Percentiles rank a stretch among this genome's conserved stretches.
Evolutionary conservation across 73 alveolate genomes (phyloP).

Genomic region (Tetrahymena elliotti): DNA sequence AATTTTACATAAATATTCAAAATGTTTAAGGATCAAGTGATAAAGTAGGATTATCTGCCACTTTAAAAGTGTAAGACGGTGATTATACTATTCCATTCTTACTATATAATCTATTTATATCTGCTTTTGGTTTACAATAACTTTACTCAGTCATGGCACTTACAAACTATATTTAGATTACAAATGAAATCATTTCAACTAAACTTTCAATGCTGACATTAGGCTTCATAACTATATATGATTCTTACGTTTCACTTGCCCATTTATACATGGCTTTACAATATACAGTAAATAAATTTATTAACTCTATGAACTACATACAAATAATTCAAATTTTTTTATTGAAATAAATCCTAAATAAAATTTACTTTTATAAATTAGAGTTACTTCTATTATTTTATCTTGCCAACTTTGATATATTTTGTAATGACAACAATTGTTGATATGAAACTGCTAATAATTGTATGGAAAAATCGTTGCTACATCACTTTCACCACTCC

Average conservation of each 20-base stretch:
- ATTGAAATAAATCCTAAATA: too few relatives aligned
- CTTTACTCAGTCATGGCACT: background rate
- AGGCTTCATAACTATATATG: background rate
- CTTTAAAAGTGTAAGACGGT: background rate
- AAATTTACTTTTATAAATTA: background rate
- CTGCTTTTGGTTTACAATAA: background rate
- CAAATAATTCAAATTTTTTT: too few relatives aligned
- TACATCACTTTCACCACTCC: background rate
- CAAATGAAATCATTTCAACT: background rate
- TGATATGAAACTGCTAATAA: background rate
- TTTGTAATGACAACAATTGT: background rate
- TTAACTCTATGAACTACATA: too few relatives aligned
- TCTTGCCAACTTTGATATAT: background rate
- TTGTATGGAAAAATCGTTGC: background rate
- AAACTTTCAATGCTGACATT: background rate
- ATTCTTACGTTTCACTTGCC: background rate
- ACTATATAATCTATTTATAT: background rate
- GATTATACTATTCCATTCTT: background rate
- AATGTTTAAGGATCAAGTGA: background rate
- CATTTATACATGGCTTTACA: background rate
- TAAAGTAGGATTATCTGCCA: background rate
- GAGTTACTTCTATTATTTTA: background rate
- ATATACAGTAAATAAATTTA: background rate
- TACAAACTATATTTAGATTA: background rate
- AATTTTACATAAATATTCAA: background rate